Conservation (phyloP, 495 filamentous ascomycete species). For the Aspergillus ostianus region DNA sequence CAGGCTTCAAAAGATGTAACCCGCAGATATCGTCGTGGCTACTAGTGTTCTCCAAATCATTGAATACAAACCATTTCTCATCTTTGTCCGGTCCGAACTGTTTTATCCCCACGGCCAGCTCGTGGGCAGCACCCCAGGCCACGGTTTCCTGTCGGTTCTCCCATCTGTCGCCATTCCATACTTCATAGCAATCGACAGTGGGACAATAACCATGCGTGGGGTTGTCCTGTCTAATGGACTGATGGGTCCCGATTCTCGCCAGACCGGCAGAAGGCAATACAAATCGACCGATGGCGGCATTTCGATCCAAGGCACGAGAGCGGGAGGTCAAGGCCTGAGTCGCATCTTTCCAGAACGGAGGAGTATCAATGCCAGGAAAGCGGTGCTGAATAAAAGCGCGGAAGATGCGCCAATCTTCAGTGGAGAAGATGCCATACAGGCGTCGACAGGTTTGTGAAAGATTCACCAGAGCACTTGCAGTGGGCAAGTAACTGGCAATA, state of each 20-base stretch:
- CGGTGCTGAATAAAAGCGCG: conserved; percentile 49
- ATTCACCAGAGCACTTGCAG: conserved; percentile 43
- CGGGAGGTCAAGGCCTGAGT: conserved; percentile 57
- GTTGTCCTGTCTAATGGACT: conserved; percentile 35
- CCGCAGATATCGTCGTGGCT: conserved; percentile 65
- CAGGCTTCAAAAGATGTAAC: conserved; percentile 50
- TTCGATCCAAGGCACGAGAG: conserved; percentile 57
- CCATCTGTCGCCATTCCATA: conserved; percentile 52
- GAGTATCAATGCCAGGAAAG: conserved; percentile 46
- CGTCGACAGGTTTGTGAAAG: conserved; percentile 51
- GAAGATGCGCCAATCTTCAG: conserved; percentile 57
- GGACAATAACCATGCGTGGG: conserved; percentile 66
- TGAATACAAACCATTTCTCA: conserved; percentile 51
- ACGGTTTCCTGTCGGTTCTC: conserved; percentile 55
- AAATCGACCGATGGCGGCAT: conserved; percentile 55
- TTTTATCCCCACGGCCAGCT: conserved; percentile 50
- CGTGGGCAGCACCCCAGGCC: conserved; percentile 61
- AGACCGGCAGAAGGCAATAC: conserved; percentile 41
- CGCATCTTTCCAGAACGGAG: conserved; percentile 51
- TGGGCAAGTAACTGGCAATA: conserved; percentile 52
- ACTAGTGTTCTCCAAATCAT: conserved; percentile 47
- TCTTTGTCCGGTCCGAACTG: conserved; percentile 20
- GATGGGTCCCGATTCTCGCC: conserved; percentile 28
- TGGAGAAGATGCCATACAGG: conserved; percentile 48
- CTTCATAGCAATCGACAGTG: conserved; percentile 59